Conservation (phyloP, 148 eudicot genomes). For the Cornus suecica region DNA sequence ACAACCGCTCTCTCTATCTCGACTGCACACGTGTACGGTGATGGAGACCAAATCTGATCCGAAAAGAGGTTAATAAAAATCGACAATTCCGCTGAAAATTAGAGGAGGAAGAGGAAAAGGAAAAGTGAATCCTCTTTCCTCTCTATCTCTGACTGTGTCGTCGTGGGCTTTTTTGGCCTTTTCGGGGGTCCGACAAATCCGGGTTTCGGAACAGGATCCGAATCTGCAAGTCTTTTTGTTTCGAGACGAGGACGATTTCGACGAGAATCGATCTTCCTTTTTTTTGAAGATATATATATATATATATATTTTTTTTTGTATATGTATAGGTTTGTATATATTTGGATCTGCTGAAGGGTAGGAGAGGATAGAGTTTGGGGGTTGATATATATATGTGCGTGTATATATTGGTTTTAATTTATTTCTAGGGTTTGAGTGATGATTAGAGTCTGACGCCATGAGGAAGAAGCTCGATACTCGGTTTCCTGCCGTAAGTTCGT, state of each 20-base stretch:
- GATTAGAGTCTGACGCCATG: constrained; percentile 11
- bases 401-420: neutral
- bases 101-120: neutral
- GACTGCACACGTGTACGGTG: neutral
- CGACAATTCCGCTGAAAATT: neutral
- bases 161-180: neutral
- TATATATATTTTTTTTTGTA: neutral
- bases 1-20: neutral
- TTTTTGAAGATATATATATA: neutral
- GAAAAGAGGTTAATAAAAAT: neutral
- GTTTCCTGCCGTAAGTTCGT: constrained; percentile 40
- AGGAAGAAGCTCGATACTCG: constrained; percentile 48
- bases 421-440: constrained; percentile 17
- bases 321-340: neutral
- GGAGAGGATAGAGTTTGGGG: neutral
- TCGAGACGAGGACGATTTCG: neutral
- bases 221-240: neutral
- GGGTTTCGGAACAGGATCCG: neutral
- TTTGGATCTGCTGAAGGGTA: neutral
- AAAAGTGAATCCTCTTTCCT: neutral
- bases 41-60: neutral
- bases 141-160: neutral
- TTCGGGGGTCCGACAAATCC: neutral
- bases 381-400: neutral
- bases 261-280: neutral